phyloP scores from a whole-genome alignment of 805 yeast species.

The Nakazawaea laoshanensis region DNA sequence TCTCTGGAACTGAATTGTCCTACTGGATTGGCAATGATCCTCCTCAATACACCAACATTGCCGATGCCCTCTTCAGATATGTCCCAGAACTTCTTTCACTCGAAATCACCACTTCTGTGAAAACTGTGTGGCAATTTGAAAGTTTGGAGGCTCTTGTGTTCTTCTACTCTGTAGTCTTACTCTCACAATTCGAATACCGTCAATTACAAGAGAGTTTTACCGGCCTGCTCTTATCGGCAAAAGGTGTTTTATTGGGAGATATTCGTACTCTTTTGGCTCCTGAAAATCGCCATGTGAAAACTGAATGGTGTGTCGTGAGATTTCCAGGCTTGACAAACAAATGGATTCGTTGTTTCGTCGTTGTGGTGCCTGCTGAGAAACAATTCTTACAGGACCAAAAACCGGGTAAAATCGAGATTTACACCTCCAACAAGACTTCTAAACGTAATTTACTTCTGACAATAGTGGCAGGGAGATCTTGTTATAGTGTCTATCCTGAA shows the following conservation, averaged over 20 bases:
- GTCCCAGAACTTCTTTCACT: constrained; percentile 10
- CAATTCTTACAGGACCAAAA: constrained; percentile 14
- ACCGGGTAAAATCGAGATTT: constrained; percentile 46
- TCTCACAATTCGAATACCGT: constrained; percentile 49
- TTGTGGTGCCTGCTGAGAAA: constrained; percentile 34
- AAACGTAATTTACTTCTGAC: constrained; percentile 47
- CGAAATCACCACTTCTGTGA: constrained; percentile 18
- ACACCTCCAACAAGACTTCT: constrained; percentile 34
- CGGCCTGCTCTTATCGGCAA: constrained; percentile 51
- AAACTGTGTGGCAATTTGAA: constrained; percentile 16
- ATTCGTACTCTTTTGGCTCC: constrained; percentile 49
- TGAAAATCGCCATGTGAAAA: constrained; percentile 34
- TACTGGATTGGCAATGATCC: constrained; percentile 33
- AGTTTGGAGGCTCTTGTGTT: constrained; percentile 18
- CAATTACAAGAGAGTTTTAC: constrained; percentile 56
- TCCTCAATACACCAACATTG: constrained; percentile 35
- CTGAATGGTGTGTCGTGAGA: constrained; percentile 57
- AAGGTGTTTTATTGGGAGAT: constrained; percentile 49
- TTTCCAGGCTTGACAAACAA: constrained; percentile 49
- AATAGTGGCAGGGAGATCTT: constrained; percentile 32
- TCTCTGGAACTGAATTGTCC: constrained; percentile 46
- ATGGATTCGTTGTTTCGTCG: constrained; percentile 50
- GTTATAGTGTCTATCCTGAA: constrained; percentile 54
- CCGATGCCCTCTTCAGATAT: constrained; percentile 29
- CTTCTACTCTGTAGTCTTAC: constrained; percentile 35